Evolutionary conservation across 2,329 filamentous ascomycete species (phyloP).

Genomic region (Chalaropsis thielavioides): DNA sequence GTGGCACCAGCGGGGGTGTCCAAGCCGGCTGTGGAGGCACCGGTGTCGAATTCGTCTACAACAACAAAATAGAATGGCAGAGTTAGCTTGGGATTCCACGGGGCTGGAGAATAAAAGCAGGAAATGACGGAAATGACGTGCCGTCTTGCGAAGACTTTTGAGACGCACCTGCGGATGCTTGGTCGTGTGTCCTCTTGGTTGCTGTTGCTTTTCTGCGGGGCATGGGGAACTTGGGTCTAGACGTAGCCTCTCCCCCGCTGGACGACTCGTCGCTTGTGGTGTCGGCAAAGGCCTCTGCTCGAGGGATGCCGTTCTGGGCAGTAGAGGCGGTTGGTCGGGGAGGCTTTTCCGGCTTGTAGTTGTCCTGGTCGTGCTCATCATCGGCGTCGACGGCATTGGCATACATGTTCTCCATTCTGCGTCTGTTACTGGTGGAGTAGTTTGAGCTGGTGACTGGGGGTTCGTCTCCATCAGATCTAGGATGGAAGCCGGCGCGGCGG

Average conservation of each 20-base stretch:
- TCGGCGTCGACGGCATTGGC: slow-evolving; percentile 1
- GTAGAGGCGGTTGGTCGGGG: not conserved
- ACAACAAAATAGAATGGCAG: not conserved
- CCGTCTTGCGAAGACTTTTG: slow-evolving; percentile 7
- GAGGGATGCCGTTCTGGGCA: slow-evolving; percentile 9
- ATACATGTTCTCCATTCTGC: slow-evolving; percentile 10
- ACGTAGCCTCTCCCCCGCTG: not conserved
- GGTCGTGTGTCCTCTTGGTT: not conserved
- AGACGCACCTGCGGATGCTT: not conserved
- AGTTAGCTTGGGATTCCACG: not conserved
- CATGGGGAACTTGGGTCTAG: slow-evolving; percentile 10
- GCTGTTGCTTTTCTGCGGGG: slow-evolving; percentile 6
- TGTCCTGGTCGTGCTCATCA: slow-evolving; percentile 1
- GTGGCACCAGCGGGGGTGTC: slow-evolving; percentile 3
- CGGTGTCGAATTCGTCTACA: slow-evolving; percentile 5
- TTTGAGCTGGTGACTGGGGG: slow-evolving; percentile 37
- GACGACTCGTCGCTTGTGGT: slow-evolving; percentile 14
- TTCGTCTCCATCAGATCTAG: slow-evolving; percentile 39
- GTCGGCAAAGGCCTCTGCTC: slow-evolving; percentile 11
- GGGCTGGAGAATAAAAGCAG: not conserved
- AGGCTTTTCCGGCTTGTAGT: slow-evolving; percentile 9
- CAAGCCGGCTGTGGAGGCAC: not conserved
- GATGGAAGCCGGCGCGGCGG: slow-evolving; percentile 33
- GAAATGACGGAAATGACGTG: not conserved
- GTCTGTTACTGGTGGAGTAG: slow-evolving; percentile 30